Evolutionary conservation across 2,329 filamentous ascomycete genomes (phyloP).

Genomic region (Claviceps quebecensis): DNA sequence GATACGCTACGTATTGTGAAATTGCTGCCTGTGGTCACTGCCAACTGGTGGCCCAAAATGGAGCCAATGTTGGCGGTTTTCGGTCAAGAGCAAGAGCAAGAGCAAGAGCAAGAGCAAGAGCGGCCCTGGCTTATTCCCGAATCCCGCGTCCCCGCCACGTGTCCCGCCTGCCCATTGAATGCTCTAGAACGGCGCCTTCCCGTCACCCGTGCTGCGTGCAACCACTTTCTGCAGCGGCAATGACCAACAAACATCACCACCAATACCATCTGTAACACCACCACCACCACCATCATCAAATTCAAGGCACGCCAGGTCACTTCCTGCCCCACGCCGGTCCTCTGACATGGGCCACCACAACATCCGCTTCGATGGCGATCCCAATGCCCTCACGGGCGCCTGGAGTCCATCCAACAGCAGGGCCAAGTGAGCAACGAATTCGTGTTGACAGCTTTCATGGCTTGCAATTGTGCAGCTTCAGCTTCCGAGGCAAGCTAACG

Average conservation of each 20-base stretch:
- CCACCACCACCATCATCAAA: background rate
- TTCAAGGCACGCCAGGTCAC: background rate
- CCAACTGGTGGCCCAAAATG: too few relatives aligned
- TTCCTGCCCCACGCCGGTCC: background rate
- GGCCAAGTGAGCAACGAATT: constrained; percentile 18
- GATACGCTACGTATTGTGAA: too few relatives aligned
- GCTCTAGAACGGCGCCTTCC: background rate
- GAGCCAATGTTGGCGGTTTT: background rate
- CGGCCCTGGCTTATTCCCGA: background rate
- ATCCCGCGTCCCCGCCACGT: background rate
- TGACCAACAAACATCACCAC: background rate
- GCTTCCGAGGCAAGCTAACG: background rate
- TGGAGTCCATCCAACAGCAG: constrained; percentile 26
- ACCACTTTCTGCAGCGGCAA: background rate
- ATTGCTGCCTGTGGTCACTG: too few relatives aligned
- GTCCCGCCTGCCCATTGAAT: background rate
- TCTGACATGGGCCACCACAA: constrained; percentile 21
- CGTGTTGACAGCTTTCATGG: too few relatives aligned
- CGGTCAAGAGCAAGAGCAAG: background rate
- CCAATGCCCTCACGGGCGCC: constrained; percentile 17
- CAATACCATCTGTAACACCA: background rate
- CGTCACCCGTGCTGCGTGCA: background rate
- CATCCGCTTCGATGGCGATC: constrained; percentile 21
- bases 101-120: background rate
- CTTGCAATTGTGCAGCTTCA: too few relatives aligned